Evolutionary conservation across 139 green algal species (phyloP).

Genomic region (Eudorina sp.): DNA sequence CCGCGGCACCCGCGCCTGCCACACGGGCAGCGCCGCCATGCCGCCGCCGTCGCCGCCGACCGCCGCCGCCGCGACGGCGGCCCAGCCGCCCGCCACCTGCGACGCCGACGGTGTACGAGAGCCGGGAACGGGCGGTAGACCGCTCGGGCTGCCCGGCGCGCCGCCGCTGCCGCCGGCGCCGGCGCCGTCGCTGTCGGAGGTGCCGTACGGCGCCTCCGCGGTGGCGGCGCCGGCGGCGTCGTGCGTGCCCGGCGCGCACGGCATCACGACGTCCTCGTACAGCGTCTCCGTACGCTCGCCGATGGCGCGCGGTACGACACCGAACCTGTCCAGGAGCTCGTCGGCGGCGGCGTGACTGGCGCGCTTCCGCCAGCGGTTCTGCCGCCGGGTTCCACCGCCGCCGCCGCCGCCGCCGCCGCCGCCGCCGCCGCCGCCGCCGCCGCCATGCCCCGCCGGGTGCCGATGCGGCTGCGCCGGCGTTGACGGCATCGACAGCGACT

Average conservation of each 20-base stretch:
- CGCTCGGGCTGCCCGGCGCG: not conserved
- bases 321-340: constrained; percentile 15
- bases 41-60: not conserved
- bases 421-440: not conserved
- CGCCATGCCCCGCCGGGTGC: too few species aligned
- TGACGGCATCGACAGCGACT: too few species aligned
- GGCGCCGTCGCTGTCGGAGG: not conserved
- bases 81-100: not conserved
- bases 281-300: not conserved
- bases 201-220: not conserved
- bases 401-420: not conserved
- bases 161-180: not conserved
- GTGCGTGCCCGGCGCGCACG: not conserved
- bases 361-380: not conserved
- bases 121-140: not conserved
- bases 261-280: constrained; percentile 32
- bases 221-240: not conserved
- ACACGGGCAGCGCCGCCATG: not conserved
- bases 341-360: constrained; percentile 10
- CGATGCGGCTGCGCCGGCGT: too few species aligned
- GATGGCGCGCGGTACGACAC: not conserved
- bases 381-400: not conserved
- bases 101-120: not conserved
- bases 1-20: constrained; percentile 21
- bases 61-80: not conserved